Base-by-base conservation (phyloP, 2,329 filamentous ascomycete species). In the Fusarium ramigenum region DNA sequence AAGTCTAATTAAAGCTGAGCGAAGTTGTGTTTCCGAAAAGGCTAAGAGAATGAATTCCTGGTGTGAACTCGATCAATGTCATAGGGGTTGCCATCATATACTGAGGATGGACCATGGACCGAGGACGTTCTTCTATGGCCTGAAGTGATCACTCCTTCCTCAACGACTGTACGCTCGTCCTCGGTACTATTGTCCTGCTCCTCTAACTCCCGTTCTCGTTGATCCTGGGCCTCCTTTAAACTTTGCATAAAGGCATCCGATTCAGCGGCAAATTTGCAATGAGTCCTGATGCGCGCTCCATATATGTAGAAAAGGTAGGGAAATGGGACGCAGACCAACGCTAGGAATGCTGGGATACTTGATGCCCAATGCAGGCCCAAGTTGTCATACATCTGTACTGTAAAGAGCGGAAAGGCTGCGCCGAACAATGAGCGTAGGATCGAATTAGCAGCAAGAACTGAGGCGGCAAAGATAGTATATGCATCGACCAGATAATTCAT, bases 21-120 rank as follows among this genome's bases (percentile, higher is more conserved):
- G 4, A 9, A 9, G 10, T 3, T 12, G 28, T 15, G 5, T 32
- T n/a, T n/a, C 25, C 6, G 5, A 16, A n/a, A n/a, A 32, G 3
- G 10, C 21, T 32, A 49, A 12, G 46, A 49, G 28, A 49, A 49
- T 18, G 46, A 49, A 18, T 49, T 32, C n/a, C 46, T n/a, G 1
- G 46, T 49, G 28, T 49, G 46, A n/a, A 49, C 15, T 9, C 46
- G 46, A 49, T 49, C 46, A 12, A 49, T n/a, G 7, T 49, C 46
- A 9, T 32, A 49, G 21, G 46, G 46, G 2, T 49, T 49, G 21
- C 28, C 46, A 18, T 49, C 46, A 32, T 49, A 49, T 7, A 49
- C 7, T 32, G 46, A 49, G 32, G 46, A 18, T 18, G 21, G 21
- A n/a, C 46, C 28, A 32, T 32, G 46, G 28, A 32, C 46, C 3